phyloP scores from a whole-genome alignment of 1,284 basidiomycete species.

The Trichosporon coremiiforme region DNA sequence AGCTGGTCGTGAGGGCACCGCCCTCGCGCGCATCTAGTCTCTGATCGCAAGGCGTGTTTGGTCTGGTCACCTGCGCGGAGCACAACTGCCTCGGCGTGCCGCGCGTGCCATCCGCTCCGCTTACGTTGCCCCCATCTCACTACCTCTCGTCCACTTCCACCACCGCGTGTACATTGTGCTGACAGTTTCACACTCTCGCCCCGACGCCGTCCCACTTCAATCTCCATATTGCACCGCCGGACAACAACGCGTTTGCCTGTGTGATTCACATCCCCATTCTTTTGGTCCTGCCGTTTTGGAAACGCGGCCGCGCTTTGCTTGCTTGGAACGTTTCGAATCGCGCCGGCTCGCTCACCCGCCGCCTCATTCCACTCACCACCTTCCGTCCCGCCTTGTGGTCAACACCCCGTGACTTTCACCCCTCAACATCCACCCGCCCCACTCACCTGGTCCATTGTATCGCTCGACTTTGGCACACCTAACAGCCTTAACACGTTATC shows the following conservation, averaged over 20 bases:
- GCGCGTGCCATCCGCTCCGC: neutral
- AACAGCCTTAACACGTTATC: slow-evolving; percentile 11
- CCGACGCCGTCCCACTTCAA: neutral
- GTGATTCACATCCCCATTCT: slow-evolving; percentile 1
- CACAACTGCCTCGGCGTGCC: neutral
- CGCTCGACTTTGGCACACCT: neutral
- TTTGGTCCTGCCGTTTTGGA: neutral
- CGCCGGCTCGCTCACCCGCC: neutral
- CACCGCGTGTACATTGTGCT: neutral
- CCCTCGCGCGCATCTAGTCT: neutral
- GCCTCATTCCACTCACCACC: neutral
- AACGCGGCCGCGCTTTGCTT: neutral
- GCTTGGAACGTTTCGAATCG: neutral
- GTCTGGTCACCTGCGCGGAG: neutral
- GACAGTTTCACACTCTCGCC: slow-evolving; percentile 6
- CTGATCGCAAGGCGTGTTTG: slow-evolving; percentile 9
- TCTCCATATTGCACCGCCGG: neutral
- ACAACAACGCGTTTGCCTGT: neutral
- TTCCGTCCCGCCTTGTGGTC: neutral
- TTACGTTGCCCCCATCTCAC: neutral
- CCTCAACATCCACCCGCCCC: slow-evolving; percentile 2
- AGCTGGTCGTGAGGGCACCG: slow-evolving; percentile 2
- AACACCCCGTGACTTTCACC: neutral
- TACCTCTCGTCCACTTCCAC: neutral
- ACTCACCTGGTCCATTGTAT: neutral